Evolutionary conservation across 352 stramenopile genomes (phyloP), one percentile per base, ranked within the genome.

Genomic region (Phytophthora fragariaefolia): DNA sequence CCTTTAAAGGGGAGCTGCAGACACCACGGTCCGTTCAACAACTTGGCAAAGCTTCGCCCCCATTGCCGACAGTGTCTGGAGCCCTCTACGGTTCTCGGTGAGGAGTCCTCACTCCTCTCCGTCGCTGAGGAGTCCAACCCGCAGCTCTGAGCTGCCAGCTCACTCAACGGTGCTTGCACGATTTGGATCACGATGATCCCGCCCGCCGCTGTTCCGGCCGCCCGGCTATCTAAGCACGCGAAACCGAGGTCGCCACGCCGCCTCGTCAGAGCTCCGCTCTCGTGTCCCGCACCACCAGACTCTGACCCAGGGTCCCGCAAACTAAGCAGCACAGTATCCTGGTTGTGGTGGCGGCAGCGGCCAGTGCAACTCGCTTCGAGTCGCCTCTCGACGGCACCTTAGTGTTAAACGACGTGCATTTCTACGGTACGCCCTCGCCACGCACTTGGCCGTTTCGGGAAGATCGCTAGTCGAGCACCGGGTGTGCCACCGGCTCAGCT

Each of bases 131-230:
- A n/a, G n/a, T n/a, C n/a, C n/a, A n/a, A n/a, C n/a, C n/a, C n/a
- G n/a, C n/a, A n/a, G n/a, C n/a, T n/a, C n/a, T n/a, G n/a, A n/a
- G n/a, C n/a, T n/a, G 1, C 30, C 30, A 17, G 43, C 32, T 58
- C 57, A 46, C 57, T 58, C 50, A 56, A 57, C 50, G 28, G 10
- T 45, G 49, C 51, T 63, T 24, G 20, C 38, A 22, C 12, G 58
- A 66, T 66, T 59, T 57, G 53, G 61, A 62, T 69, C 52, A 63
- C 24, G 30, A 58, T 63, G 49, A 57, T 27, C 15, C n/a, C 27
- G 58, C 58, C 49, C 15, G 58, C 22, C 54, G 58, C 58, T 66
- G 58, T 60, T 23, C 58, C 52, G 24, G 1, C 17, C 32, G 26
- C 8, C 40, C 27, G 17, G 20, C 27, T 40, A 42, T 66, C 36